Conservation (phyloP, 306 rosid species). For the Lagenaria siceraria region DNA sequence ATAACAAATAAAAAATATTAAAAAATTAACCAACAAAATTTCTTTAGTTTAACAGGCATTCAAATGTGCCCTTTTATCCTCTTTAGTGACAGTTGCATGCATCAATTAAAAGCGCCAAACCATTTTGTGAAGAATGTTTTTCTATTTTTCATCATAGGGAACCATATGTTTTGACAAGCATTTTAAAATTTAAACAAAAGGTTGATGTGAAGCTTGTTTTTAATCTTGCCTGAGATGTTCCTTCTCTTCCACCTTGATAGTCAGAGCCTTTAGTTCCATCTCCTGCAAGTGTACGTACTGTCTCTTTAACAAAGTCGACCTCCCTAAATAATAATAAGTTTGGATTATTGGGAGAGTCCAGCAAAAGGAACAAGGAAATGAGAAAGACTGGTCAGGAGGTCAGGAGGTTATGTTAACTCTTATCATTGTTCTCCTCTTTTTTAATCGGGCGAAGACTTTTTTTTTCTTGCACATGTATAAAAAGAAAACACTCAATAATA, state of each 20-base stretch:
- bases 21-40: background rate
- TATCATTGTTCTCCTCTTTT: background rate
- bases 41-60: background rate
- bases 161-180: background rate
- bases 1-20: too few relatives aligned
- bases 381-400: background rate
- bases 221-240: conserved; percentile 62
- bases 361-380: background rate
- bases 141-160: background rate
- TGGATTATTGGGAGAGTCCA: background rate
- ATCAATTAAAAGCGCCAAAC: background rate
- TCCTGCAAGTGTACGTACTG: conserved; percentile 81
- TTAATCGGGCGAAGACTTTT: background rate
- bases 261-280: conserved; percentile 96
- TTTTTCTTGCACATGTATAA: background rate
- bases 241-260: conserved; percentile 68
- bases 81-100: background rate
- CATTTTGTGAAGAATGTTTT: background rate
- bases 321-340: conserved; percentile 36
- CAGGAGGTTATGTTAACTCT: background rate
- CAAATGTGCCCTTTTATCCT: background rate
- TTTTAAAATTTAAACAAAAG: background rate
- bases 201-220: conserved; percentile 7
- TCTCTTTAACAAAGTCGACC: conserved; percentile 74
- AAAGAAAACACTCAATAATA: background rate